phyloP scores from a whole-genome alignment of 2,329 filamentous ascomycete species.

The Ilyonectria mors-panacis region DNA sequence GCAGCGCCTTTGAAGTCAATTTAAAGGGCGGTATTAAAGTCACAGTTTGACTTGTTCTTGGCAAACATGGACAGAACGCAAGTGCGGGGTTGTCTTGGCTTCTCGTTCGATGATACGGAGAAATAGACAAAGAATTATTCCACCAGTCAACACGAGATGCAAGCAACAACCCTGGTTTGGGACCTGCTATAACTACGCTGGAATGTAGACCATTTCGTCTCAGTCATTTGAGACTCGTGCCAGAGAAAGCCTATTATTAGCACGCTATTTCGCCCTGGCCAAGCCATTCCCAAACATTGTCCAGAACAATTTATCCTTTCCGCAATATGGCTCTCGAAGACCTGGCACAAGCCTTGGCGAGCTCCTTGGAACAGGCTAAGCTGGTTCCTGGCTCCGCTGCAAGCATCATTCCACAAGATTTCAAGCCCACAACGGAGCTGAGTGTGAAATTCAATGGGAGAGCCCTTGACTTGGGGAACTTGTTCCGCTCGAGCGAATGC shows the following conservation, averaged over 20 bases:
- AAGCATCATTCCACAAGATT: constrained; percentile 57
- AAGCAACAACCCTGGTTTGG: neutral
- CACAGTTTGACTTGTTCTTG: neutral
- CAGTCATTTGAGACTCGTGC: neutral
- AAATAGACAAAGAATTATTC: neutral
- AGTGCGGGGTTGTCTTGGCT: neutral
- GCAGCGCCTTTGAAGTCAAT: too few relatives aligned
- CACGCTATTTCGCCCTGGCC: neutral
- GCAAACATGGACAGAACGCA: neutral
- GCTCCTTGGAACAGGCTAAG: constrained; percentile 54
- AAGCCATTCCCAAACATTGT: neutral
- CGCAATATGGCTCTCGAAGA: constrained; percentile 38
- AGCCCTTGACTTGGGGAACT: constrained; percentile 54
- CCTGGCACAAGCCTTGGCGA: constrained; percentile 39
- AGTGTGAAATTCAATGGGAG: constrained; percentile 55
- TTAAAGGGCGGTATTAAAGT: neutral
- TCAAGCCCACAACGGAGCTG: constrained; percentile 59
- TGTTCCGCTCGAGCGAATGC: constrained; percentile 58
- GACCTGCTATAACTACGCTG: constrained; percentile 3
- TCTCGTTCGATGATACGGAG: neutral
- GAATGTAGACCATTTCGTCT: neutral
- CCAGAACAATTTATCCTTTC: neutral
- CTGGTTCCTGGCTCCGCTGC: constrained; percentile 59
- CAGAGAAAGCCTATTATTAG: neutral
- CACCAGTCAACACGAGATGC: neutral